Base-by-base conservation (phyloP, 2,329 filamentous ascomycete genomes). In the Cordyceps pruinosa region DNA sequence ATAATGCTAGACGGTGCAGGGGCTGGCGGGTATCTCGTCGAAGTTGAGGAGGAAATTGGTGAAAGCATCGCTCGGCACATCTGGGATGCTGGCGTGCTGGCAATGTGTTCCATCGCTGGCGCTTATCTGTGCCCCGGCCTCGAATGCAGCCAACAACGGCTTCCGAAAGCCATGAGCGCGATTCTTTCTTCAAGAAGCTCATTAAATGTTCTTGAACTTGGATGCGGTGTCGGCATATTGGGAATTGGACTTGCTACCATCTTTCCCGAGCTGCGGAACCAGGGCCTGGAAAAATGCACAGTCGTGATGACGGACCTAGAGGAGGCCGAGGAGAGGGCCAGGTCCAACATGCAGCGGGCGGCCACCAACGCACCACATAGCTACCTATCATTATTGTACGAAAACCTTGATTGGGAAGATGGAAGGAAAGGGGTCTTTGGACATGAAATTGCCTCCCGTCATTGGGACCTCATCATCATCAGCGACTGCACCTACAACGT, bases 401-500 rank as follows among this genome's bases (percentile, higher is more conserved):
- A 83, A 62, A 79, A 77, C 44, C 70, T 84, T 12, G 79, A 84
- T 66, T 84, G 82, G 82, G 74, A 81, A 23, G 72, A 80, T 32
- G 81, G 77, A 0, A 67, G 72, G 28, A 59, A 67, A 2, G 79
- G 78, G 0, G 57, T 50, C 0, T 79, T 83, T 59, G 77, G 77
- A 0, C 62, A 69, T 0, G 65, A 72, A 25, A 72, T 72, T 1
- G 60, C 62, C n/a, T 68, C 71, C 1, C 68, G 66, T 2, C 59
- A 66, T 2, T 84, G 80, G 80, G 77, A 83, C 58, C 67, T 83
- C 5, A 64, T 83, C 47, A 71, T 82, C 53, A 69, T 84, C 23
- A 83, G 80, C 65, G 82, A 85, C 66, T 83, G 82, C 73, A 84
- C 81, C 0, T 84, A 84, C 71, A 84, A 84, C 60, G 77, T 75